phyloP scores from a whole-genome alignment of 306 rosid genomes.

The Senna tora region DNA sequence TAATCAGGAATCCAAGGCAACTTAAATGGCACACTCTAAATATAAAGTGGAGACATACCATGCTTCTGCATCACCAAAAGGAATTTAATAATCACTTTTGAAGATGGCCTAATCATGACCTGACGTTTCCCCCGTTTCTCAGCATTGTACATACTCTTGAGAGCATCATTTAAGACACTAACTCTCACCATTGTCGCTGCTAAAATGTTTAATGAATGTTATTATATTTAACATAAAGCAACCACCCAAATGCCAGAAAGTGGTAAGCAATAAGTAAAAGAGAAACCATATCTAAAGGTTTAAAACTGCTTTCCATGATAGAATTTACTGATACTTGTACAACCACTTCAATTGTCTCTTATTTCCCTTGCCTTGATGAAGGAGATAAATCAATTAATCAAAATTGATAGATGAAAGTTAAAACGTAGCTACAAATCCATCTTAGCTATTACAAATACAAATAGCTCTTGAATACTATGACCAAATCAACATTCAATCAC shows the following conservation, averaged over 20 bases:
- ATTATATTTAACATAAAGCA: not conserved
- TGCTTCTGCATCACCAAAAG: slow-evolving; percentile 56
- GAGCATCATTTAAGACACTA: slow-evolving; percentile 55
- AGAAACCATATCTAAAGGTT: not conserved
- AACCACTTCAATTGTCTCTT: not conserved
- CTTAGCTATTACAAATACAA: not conserved
- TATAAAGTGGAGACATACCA: slow-evolving; percentile 22
- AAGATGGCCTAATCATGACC: slow-evolving; percentile 57
- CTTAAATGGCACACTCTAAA: not conserved
- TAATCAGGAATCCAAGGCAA: not conserved
- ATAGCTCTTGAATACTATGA: not conserved
- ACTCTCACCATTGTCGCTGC: slow-evolving; percentile 50
- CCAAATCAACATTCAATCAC: not conserved
- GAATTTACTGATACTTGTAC: not conserved
- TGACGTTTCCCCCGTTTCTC: slow-evolving; percentile 60
- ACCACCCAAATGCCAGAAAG: too few species aligned
- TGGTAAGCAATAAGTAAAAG: not conserved
- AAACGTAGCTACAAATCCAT: not conserved
- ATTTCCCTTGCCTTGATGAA: not conserved
- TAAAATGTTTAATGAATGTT: not conserved
- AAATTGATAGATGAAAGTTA: not conserved
- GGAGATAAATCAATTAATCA: not conserved
- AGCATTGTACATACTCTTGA: slow-evolving; percentile 60
- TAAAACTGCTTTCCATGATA: not conserved
- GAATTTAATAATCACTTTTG: slow-evolving; percentile 53